A percentile compares a stretch with the other conserved stretches of the same genome.
These are phyloP conservation scores for Scutellaria minor DNA, from an alignment of 257 asterid genomes.

Conservation along the genomic window DNA sequence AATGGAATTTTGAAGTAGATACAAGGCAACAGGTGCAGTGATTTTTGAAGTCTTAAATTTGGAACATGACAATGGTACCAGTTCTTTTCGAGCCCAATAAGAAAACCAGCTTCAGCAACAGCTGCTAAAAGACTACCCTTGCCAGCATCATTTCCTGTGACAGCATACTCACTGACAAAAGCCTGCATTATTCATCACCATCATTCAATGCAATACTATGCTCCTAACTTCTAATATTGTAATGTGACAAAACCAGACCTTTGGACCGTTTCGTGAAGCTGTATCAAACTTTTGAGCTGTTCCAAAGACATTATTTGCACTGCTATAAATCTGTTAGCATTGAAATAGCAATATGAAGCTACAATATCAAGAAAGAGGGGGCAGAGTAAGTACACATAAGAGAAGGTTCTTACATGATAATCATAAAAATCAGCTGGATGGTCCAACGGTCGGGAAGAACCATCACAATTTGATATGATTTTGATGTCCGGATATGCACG, in stretches of 20 bases:
- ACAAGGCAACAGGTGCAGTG: too few relatives aligned
- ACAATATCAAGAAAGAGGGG: background rate
- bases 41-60: too few relatives aligned
- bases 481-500: slow-evolving; percentile 72
- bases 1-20: background rate
- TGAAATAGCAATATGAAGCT: slow-evolving; percentile 16
- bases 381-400: slow-evolving; percentile 13
- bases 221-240: slow-evolving; percentile 12
- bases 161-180: slow-evolving; percentile 98
- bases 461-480: slow-evolving; percentile 92
- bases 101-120: slow-evolving; percentile 90
- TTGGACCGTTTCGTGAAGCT: slow-evolving; percentile 77
- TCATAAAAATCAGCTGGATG: slow-evolving; percentile 94
- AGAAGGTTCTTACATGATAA: slow-evolving; percentile 68
- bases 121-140: slow-evolving; percentile 90
- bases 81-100: slow-evolving; percentile 85
- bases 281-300: slow-evolving; percentile 57
- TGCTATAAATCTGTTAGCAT: slow-evolving; percentile 65
- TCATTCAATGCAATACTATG: background rate
- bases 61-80: slow-evolving; percentile 49
- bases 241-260: slow-evolving; percentile 55
- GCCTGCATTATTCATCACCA: slow-evolving; percentile 55
- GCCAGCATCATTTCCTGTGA: slow-evolving; percentile 82
- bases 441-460: slow-evolving; percentile 65
- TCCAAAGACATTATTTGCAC: slow-evolving; percentile 60